Percentiles rank a stretch among this genome's conserved stretches.
Evolutionary conservation across 768 basidiomycete species (phyloP).

Genomic region (Neoboletus subvelutipes): DNA sequence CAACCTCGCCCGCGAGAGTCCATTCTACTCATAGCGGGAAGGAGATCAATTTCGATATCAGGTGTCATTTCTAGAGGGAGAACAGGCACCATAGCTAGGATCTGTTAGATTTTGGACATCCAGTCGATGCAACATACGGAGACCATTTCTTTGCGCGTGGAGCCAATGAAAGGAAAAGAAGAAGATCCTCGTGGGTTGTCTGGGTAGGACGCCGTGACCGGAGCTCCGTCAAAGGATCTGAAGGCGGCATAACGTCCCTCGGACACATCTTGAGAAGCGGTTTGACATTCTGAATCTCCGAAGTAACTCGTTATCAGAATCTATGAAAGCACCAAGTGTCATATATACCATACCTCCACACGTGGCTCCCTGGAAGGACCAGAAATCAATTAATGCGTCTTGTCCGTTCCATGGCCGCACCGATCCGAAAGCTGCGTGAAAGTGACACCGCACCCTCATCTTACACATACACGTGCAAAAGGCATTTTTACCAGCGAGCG

Average conservation of each 20-base stretch:
- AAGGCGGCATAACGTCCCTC: not conserved
- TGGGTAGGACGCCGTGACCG: not conserved
- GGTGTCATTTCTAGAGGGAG: not conserved
- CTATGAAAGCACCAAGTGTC: not conserved
- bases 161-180: not conserved
- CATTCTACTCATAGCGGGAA: not conserved
- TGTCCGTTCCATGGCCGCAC: conserved; percentile 15
- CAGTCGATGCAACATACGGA: not conserved
- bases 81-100: not conserved
- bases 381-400: not conserved
- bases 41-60: not conserved
- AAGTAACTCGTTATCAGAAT: not conserved
- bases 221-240: not conserved
- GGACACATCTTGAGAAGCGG: not conserved
- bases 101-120: not conserved
- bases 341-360: not conserved
- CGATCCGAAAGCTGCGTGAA: not conserved
- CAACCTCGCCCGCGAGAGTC: not conserved
- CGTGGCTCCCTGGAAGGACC: not conserved
- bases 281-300: not conserved
- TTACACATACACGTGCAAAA: conserved; percentile 22
- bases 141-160: not conserved
- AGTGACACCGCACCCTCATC: conserved; percentile 7
- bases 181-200: not conserved
- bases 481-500: conserved; percentile 18